These are phyloP conservation scores for Wickerhamomyces sp. DNA, from an alignment of 1,139 yeast species.

Conservation along the genomic window DNA sequence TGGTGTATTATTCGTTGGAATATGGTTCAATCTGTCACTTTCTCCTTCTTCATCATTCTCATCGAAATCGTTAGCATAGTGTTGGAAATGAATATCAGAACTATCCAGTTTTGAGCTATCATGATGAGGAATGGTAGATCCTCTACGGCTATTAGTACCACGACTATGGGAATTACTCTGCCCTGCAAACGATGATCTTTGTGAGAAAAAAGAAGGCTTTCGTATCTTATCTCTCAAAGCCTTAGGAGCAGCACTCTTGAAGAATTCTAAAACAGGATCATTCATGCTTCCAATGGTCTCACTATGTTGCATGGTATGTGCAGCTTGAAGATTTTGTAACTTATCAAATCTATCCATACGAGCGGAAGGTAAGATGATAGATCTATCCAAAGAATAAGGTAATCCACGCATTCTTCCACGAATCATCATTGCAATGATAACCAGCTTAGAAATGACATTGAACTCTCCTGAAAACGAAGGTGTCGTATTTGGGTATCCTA, in stretches of 20 bases:
- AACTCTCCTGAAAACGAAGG: conserved; percentile 75
- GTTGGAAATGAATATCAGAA: conserved; percentile 3
- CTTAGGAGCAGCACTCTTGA: conserved; percentile 25
- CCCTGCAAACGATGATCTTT: conserved; percentile 3
- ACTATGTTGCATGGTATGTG: conserved; percentile 11
- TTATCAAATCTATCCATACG: conserved; percentile 64
- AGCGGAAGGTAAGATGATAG: conserved; percentile 80
- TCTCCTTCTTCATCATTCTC: neutral
- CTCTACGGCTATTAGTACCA: neutral
- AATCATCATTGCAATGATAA: conserved; percentile 83
- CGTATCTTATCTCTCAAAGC: conserved; percentile 17
- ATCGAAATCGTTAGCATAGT: neutral
- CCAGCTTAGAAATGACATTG: conserved; percentile 69
- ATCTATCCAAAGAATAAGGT: conserved; percentile 91
- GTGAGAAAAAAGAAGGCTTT: conserved; percentile 19
- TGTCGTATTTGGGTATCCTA: conserved; percentile 68
- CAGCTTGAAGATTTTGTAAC: conserved; percentile 56
- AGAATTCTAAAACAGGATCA: conserved; percentile 24
- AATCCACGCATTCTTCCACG: conserved; percentile 97
- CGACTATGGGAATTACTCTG: neutral
- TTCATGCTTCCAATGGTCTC: conserved; percentile 20
- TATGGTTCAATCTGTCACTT: neutral
- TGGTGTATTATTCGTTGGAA: too few relatives aligned
- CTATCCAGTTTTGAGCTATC: neutral
- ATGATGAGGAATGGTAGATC: neutral